Evolutionary conservation across 768 basidiomycete species (phyloP).

Genomic region (Trametes elegans): DNA sequence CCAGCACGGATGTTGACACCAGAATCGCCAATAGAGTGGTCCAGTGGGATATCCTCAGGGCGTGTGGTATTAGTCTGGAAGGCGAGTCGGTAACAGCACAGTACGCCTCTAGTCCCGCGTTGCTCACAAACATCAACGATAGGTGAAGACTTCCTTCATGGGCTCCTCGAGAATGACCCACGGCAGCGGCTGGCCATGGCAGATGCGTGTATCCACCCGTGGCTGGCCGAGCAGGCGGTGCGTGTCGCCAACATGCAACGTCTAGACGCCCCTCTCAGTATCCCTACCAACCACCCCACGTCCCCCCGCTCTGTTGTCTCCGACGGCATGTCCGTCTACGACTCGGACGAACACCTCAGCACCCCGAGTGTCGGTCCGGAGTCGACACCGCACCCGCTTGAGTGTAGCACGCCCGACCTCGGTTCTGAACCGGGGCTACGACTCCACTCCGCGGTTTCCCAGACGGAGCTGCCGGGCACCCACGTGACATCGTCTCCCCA

Average conservation of each 20-base stretch:
- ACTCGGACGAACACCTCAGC: too few relatives aligned
- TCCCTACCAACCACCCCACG: not conserved
- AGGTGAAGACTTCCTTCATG: slow-evolving; percentile 65
- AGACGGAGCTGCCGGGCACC: too few relatives aligned
- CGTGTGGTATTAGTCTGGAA: slow-evolving; percentile 38
- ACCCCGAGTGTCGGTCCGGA: too few relatives aligned
- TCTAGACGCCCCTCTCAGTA: not conserved
- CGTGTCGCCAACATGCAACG: not conserved
- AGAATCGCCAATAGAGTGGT: slow-evolving; percentile 56
- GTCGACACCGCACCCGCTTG: too few relatives aligned
- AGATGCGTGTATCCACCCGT: slow-evolving; percentile 68
- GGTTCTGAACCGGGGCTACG: too few relatives aligned
- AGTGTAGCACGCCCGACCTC: too few relatives aligned
- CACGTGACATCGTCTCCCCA: too few relatives aligned
- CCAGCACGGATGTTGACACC: slow-evolving; percentile 48
- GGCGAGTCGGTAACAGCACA: too few relatives aligned
- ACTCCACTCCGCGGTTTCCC: too few relatives aligned
- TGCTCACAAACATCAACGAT: not conserved
- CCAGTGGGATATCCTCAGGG: slow-evolving; percentile 55
- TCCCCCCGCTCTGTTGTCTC: too few relatives aligned
- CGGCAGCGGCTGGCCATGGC: slow-evolving; percentile 62
- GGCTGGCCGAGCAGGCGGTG: slow-evolving; percentile 46
- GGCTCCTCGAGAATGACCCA: slow-evolving; percentile 66
- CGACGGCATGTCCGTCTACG: too few relatives aligned
- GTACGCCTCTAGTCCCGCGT: too few relatives aligned